Evolutionary conservation across 2,329 filamentous ascomycete genomes (phyloP).

Genomic region (Dothistroma pini): DNA sequence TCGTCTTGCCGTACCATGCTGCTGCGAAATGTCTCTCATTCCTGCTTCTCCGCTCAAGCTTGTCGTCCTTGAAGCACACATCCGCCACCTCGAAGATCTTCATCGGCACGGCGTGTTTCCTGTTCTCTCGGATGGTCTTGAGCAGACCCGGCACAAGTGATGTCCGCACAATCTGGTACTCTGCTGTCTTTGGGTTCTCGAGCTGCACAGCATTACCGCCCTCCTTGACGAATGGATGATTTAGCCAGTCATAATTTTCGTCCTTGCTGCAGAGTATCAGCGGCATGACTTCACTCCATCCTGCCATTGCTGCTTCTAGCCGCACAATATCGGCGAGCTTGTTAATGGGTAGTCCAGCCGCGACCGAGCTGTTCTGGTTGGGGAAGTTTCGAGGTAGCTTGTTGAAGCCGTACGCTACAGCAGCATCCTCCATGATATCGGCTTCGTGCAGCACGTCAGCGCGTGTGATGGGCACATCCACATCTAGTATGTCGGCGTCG

Average conservation of each 20-base stretch:
- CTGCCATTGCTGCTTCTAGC: slow-evolving; percentile 83
- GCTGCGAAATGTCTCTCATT: slow-evolving; percentile 97
- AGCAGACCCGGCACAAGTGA: slow-evolving; percentile 80
- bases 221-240: slow-evolving; percentile 63
- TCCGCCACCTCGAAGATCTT: slow-evolving; percentile 91
- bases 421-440: slow-evolving; percentile 98
- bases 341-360: slow-evolving; percentile 84
- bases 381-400: slow-evolving; percentile 83
- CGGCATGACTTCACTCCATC: slow-evolving; percentile 95
- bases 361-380: slow-evolving; percentile 80
- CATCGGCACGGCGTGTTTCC: slow-evolving; percentile 80
- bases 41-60: slow-evolving; percentile 75
- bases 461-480: slow-evolving; percentile 80
- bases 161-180: slow-evolving; percentile 91
- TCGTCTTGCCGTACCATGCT: slow-evolving; percentile 89
- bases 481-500: slow-evolving; percentile 64
- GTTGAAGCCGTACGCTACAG: slow-evolving; percentile 97
- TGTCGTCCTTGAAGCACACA: slow-evolving; percentile 83
- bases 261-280: slow-evolving; percentile 96
- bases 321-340: slow-evolving; percentile 91
- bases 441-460: slow-evolving; percentile 95
- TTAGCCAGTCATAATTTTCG: slow-evolving; percentile 95
- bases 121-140: slow-evolving; percentile 93
- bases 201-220: slow-evolving; percentile 79
- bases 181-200: slow-evolving; percentile 86